Evolutionary conservation across 2,329 filamentous ascomycete species (phyloP), one percentile per base, ranked within the genome.

Genomic region (Ascochyta lentis): DNA sequence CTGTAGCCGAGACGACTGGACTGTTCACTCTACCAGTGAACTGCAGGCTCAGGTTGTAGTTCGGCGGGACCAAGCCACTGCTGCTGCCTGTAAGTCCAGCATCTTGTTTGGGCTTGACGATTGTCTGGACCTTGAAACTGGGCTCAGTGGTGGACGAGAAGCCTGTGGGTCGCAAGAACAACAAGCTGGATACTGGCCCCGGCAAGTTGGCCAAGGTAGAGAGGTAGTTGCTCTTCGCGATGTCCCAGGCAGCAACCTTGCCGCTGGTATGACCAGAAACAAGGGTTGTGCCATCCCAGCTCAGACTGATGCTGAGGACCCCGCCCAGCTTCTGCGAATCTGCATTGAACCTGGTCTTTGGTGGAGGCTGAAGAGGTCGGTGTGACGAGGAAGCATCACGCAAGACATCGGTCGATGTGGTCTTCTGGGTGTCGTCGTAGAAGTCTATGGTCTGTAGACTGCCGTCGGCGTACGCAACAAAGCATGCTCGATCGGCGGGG

Each of bases 251-350:
- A 29, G 91, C 79, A 37, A 97, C 83, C 68, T 90, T 90, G 46
- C 94, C 94, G 65, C 84, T 89, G 16, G 84, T 80, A 69, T 98
- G 93, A 6, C 93, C 93, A 3, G 92, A 92, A 24, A 96, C 76
- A 22, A 97, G 79, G 7, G 82, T 84, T 39, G 89, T 92, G 24
- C 91, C 90, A 72, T 97, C 94, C 75, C 95, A 93, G 69, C 86
- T 93, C 49, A 96, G 77, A 19, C 84, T 84, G 53, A 96, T 72
- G 67, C 89, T 90, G 23, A 87, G 83, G 4, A 84, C 84, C 12
- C 85, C 81, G 12, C 90, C 91, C 19, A 84, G 82, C 48, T 91
- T 86, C 41, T 83, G 78, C 33, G 87, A 86, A 6, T 84, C 81
- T 55, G 85, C 77, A 68, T 63, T 69, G 58, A 86, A 80, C 23